Evolutionary conservation across 1,284 basidiomycete genomes (phyloP).

Genomic region (Cryptococcus sp.): DNA sequence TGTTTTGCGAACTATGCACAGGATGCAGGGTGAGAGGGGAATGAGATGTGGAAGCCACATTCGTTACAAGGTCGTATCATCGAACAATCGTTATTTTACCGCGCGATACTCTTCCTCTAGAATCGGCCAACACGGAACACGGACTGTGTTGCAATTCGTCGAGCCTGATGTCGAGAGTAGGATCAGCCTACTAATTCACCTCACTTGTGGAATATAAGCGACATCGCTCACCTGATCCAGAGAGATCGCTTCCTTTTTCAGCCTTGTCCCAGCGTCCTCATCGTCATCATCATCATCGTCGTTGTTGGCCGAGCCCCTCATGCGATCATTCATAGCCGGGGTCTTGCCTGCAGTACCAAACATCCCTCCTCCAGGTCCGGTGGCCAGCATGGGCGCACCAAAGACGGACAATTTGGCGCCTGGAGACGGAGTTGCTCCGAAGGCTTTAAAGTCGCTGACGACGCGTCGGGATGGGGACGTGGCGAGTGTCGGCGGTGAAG

Average conservation of each 20-base stretch:
- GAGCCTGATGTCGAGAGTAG: slow-evolving; percentile 40
- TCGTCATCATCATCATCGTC: slow-evolving; percentile 64
- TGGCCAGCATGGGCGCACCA: slow-evolving; percentile 46
- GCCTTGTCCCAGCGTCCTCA: slow-evolving; percentile 56
- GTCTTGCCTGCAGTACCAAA: slow-evolving; percentile 44
- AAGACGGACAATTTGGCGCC: slow-evolving; percentile 49
- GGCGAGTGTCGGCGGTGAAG: slow-evolving; percentile 38
- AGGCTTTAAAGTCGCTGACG: slow-evolving; percentile 83
- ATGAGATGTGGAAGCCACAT: background rate
- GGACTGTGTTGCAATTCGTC: slow-evolving; percentile 56
- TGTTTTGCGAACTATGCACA: too few species aligned
- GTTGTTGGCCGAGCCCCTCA: slow-evolving; percentile 44
- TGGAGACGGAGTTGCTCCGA: slow-evolving; percentile 61
- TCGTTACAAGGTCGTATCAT: too few species aligned
- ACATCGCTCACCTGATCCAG: slow-evolving; percentile 72
- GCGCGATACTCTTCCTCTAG: background rate
- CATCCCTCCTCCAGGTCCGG: slow-evolving; percentile 53
- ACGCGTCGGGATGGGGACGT: slow-evolving; percentile 72
- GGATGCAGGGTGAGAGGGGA: background rate
- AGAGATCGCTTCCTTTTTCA: slow-evolving; percentile 77
- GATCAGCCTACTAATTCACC: slow-evolving; percentile 1
- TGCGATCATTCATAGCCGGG: slow-evolving; percentile 35
- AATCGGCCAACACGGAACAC: slow-evolving; percentile 54
- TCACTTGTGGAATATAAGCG: background rate
- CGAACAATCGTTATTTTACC: too few species aligned